Percentiles rank a stretch among this genome's conserved stretches.
These are phyloP conservation scores for Rhinocladiella similis DNA, from an alignment of 2,329 filamentous ascomycete genomes.

Conservation along the genomic window DNA sequence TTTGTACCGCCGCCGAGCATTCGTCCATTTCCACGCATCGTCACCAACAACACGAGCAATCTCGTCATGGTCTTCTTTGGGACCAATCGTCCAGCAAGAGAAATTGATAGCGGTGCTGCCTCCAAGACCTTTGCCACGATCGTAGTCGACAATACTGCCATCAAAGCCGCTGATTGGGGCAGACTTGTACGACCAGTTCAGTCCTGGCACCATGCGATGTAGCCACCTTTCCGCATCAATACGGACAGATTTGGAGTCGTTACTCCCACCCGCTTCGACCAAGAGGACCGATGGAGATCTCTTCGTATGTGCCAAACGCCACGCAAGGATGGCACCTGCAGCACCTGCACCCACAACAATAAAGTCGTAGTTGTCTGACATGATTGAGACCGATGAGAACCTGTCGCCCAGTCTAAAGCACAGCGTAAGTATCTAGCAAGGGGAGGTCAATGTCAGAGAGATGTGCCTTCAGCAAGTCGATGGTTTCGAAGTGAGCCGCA, in stretches of 20 bases:
- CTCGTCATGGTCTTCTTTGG: slow-evolving; percentile 61
- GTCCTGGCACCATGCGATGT: slow-evolving; percentile 49
- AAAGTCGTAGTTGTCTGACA: slow-evolving; percentile 19
- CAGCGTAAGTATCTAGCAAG: no score
- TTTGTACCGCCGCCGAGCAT: slow-evolving; percentile 53
- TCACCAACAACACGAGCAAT: slow-evolving; percentile 61
- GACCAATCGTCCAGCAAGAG: slow-evolving; percentile 55
- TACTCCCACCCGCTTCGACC: slow-evolving; percentile 59
- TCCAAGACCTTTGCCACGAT: slow-evolving; percentile 53
- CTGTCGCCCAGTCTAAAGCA: no score
- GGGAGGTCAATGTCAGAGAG: no score
- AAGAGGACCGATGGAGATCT: slow-evolving; percentile 57
- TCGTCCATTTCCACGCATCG: slow-evolving; percentile 56
- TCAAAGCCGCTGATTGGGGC: slow-evolving; percentile 47
- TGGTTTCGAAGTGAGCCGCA: no score
- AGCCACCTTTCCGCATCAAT: slow-evolving; percentile 58
- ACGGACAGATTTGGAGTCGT: slow-evolving; percentile 49
- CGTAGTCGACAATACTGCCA: slow-evolving; percentile 49
- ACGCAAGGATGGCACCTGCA: slow-evolving; percentile 58
- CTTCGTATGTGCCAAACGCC: slow-evolving; percentile 49
- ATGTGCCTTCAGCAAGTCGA: no score
- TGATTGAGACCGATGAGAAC: background rate
- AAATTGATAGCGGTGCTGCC: slow-evolving; percentile 58
- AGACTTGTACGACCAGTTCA: slow-evolving; percentile 58
- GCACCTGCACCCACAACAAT: slow-evolving; percentile 52